phyloP scores from a whole-genome alignment of 2,329 filamentous ascomycete species.

The Penicillium brasilianum region DNA sequence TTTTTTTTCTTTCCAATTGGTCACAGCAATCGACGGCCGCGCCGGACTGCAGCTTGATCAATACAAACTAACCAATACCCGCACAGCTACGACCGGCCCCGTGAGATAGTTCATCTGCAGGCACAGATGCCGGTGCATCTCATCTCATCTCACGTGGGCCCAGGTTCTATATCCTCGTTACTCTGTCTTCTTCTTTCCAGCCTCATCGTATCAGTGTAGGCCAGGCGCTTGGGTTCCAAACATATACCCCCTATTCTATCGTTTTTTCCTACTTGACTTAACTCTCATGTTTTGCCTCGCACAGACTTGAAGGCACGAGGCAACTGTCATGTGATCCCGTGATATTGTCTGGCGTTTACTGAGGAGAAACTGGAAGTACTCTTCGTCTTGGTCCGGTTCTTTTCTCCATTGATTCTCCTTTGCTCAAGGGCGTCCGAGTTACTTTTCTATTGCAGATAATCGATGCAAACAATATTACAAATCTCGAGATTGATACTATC shows the following conservation, averaged over 20 bases:
- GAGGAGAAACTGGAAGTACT: neutral
- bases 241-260: slow-evolving; percentile 21
- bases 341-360: neutral
- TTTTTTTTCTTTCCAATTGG: slow-evolving; percentile 4
- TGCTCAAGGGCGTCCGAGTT: neutral
- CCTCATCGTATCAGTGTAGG: slow-evolving; percentile 3
- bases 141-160: neutral
- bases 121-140: neutral
- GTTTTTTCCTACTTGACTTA: slow-evolving; percentile 3
- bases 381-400: neutral
- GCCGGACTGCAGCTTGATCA: slow-evolving; percentile 10
- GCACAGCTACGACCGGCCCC: neutral
- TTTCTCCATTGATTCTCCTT: neutral
- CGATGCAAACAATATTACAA: neutral
- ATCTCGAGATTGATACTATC: neutral
- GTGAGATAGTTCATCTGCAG: neutral
- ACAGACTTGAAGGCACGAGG: neutral
- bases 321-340: neutral
- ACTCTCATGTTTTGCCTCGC: neutral
- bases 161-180: neutral
- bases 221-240: slow-evolving; percentile 14
- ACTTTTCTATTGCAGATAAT: neutral
- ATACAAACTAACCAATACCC: slow-evolving; percentile 17
- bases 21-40: slow-evolving; percentile 4
- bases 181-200: slow-evolving; percentile 3